These are phyloP conservation scores for Candida berthetii DNA, from an alignment of 805 yeast species.

Conservation along the genomic window DNA sequence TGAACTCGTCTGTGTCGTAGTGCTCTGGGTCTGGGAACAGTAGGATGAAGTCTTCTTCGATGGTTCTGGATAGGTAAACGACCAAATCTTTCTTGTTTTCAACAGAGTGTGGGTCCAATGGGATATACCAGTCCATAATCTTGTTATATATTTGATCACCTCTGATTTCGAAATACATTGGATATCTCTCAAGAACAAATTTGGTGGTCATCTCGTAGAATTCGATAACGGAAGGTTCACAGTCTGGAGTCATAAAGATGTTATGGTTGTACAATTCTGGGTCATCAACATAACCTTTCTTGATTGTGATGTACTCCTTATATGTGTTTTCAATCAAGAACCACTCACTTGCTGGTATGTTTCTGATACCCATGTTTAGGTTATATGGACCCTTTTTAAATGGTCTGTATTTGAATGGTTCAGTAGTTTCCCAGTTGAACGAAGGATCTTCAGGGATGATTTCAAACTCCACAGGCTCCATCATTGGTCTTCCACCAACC, in stretches of 20 bases:
- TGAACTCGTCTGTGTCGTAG: conserved; percentile 46
- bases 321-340: conserved; percentile 59
- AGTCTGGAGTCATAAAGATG: conserved; percentile 25
- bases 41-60: conserved; percentile 62
- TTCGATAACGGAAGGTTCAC: conserved; percentile 37
- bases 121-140: conserved; percentile 18
- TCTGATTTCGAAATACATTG: conserved; percentile 16
- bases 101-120: conserved; percentile 18
- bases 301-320: conserved; percentile 32
- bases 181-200: conserved; percentile 18
- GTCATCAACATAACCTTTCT: conserved; percentile 27
- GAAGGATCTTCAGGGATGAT: conserved; percentile 25
- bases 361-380: conserved; percentile 57
- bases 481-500: neutral
- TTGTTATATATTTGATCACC: conserved; percentile 17
- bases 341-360: conserved; percentile 45
- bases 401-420: conserved; percentile 47
- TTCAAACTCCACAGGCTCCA: conserved; percentile 4
- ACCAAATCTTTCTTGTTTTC: conserved; percentile 12
- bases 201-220: conserved; percentile 38
- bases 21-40: conserved; percentile 33
- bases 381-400: conserved; percentile 55
- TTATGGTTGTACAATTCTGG: conserved; percentile 27
- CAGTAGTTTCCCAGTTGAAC: conserved; percentile 36
- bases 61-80: conserved; percentile 22